Conservation (phyloP, 768 basidiomycete genomes). For the Lentinula sp. region DNA sequence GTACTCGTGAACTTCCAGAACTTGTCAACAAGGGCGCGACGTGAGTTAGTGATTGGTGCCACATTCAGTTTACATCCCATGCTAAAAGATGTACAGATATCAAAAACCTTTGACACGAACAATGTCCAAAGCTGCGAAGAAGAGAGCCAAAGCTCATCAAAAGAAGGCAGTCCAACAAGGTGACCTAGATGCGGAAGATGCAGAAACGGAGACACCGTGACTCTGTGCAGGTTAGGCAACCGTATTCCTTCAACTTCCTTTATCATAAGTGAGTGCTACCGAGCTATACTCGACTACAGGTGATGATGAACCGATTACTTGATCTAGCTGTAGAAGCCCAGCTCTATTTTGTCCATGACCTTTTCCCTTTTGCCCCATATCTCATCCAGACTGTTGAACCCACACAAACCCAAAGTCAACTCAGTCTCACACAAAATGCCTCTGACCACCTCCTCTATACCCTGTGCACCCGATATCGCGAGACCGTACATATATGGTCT, state of each 20-base stretch:
- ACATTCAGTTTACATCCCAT: neutral
- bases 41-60: conserved; percentile 26
- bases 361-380: neutral
- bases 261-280: neutral
- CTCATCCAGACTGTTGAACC: neutral
- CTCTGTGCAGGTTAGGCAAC: too few species aligned
- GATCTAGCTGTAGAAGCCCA: neutral
- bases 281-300: neutral
- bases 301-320: neutral
- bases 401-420: conserved; percentile 13
- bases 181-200: neutral
- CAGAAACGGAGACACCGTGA: neutral
- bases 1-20: conserved; percentile 34
- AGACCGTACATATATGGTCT: conserved; percentile 44
- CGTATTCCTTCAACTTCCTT: too few species aligned
- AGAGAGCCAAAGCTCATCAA: conserved; percentile 40
- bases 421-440: conserved; percentile 36
- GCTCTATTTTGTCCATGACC: neutral
- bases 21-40: conserved; percentile 38
- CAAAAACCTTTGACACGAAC: conserved; percentile 49
- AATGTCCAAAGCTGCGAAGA: conserved; percentile 53
- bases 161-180: conserved; percentile 19
- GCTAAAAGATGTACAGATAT: conserved; percentile 31
- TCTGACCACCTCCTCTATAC: conserved; percentile 42
- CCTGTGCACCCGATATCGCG: conserved; percentile 38